A percentile compares a stretch with the other conserved stretches of the same genome.
These are phyloP conservation scores for Porogramme epimiltina DNA, from an alignment of 1,284 basidiomycete species.

Conservation along the genomic window DNA sequence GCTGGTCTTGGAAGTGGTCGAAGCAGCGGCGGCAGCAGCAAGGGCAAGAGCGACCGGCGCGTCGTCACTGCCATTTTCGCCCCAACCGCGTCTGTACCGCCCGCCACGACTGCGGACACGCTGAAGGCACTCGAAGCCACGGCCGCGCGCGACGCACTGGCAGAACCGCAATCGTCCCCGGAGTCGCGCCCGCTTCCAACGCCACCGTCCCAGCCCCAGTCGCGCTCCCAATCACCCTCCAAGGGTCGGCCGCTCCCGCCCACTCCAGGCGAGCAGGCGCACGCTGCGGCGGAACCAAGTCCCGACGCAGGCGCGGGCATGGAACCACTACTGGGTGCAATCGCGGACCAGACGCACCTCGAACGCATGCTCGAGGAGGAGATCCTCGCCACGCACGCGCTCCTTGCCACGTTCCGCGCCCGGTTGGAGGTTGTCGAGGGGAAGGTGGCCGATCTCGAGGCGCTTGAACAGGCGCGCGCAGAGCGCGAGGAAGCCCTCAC, in stretches of 20 bases:
- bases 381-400: conserved; percentile 27
- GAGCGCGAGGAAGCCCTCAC: conserved; percentile 4
- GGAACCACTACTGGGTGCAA: background rate
- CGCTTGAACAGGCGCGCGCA: conserved; percentile 16
- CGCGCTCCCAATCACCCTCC: background rate
- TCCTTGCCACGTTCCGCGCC: conserved; percentile 29
- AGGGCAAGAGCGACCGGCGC: conserved; percentile 28
- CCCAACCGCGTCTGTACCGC: conserved; percentile 7
- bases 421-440: conserved; percentile 30
- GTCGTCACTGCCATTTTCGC: conserved; percentile 36
- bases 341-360: conserved; percentile 7
- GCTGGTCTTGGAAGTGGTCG: conserved; percentile 19
- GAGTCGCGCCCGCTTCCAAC: conserved; percentile 2
- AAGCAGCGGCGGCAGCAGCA: conserved; percentile 25
- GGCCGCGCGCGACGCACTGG: background rate
- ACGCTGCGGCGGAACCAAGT: background rate
- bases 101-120: conserved; percentile 3
- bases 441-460: conserved; percentile 30
- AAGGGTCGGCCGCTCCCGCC: background rate
- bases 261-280: conserved; percentile 1
- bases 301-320: background rate
- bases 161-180: background rate
- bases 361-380: conserved; percentile 23
- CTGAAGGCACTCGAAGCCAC: background rate
- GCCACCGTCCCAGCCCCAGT: background rate